Evolutionary conservation across 2,329 filamentous ascomycete species (phyloP).

Genomic region (Fusarium sp.): DNA sequence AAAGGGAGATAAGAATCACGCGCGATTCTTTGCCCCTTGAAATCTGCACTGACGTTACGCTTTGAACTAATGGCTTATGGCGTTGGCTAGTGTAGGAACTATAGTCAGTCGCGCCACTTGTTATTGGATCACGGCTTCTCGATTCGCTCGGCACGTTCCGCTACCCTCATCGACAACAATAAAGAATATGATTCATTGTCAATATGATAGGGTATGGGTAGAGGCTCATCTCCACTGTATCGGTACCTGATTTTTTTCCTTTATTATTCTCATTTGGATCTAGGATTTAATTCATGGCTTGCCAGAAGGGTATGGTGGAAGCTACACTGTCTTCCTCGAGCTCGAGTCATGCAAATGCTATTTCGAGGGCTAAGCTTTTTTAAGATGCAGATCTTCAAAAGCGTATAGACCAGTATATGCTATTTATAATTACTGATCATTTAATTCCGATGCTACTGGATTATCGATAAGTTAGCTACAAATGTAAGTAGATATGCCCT

Average conservation of each 20-base stretch:
- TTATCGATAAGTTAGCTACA: neutral
- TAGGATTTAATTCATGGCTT: too few species aligned
- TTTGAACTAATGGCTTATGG: neutral
- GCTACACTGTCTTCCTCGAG: too few species aligned
- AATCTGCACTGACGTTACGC: neutral
- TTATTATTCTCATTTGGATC: too few species aligned
- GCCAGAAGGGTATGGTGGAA: neutral
- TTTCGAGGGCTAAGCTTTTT: neutral
- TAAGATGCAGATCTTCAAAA: neutral
- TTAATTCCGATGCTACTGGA: neutral
- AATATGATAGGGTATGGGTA: neutral
- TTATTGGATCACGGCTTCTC: neutral
- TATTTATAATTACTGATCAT: accelerated
- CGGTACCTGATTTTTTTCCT: too few species aligned
- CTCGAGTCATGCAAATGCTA: neutral
- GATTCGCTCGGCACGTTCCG: neutral
- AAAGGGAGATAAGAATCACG: neutral
- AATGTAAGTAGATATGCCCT: too few species aligned
- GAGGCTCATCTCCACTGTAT: too few species aligned
- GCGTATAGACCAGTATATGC: neutral
- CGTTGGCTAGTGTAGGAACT: neutral
- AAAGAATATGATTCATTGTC: neutral
- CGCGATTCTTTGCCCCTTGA: neutral
- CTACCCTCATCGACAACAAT: neutral
- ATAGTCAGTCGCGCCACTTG: neutral